phyloP scores from a whole-genome alignment of 139 green algal genomes.

The Chara braunii region DNA sequence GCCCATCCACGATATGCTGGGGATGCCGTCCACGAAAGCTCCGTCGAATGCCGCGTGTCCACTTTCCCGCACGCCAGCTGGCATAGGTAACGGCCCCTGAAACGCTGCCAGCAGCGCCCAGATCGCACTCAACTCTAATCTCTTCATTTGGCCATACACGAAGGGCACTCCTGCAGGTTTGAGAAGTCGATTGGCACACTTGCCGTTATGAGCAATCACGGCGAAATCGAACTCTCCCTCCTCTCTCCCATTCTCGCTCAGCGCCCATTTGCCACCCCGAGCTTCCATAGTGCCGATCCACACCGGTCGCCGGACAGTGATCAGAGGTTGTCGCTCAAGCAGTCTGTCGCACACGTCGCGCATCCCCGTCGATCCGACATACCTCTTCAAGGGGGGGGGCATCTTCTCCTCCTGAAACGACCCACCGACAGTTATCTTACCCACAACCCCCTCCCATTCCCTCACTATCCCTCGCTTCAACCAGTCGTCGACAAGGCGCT shows the following conservation, averaged over 20 bases:
- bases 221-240: slow-evolving; percentile 53
- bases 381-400: slow-evolving; percentile 18
- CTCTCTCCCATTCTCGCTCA: not conserved
- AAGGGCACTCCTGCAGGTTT: slow-evolving; percentile 31
- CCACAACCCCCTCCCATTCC: slow-evolving; percentile 51
- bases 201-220: slow-evolving; percentile 79
- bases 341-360: slow-evolving; percentile 49
- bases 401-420: slow-evolving; percentile 44
- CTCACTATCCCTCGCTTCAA: slow-evolving; percentile 38
- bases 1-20: slow-evolving; percentile 51
- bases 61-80: not conserved
- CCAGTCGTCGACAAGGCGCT: slow-evolving; percentile 47
- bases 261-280: not conserved
- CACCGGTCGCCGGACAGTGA: slow-evolving; percentile 44
- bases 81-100: slow-evolving; percentile 39
- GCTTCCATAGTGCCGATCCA: slow-evolving; percentile 54
- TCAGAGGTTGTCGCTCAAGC: slow-evolving; percentile 16
- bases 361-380: slow-evolving; percentile 54
- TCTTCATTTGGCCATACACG: slow-evolving; percentile 22
- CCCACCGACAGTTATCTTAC: slow-evolving; percentile 23
- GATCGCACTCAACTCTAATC: slow-evolving; percentile 40
- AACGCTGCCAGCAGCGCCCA: slow-evolving; percentile 70
- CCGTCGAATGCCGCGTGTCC: slow-evolving; percentile 26
- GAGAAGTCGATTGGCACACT: slow-evolving; percentile 60
- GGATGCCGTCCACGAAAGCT: slow-evolving; percentile 51